These are phyloP conservation scores for Cutaneotrichosporon cutaneum DNA, from an alignment of 1,284 basidiomycete genomes.

Conservation along the genomic window DNA sequence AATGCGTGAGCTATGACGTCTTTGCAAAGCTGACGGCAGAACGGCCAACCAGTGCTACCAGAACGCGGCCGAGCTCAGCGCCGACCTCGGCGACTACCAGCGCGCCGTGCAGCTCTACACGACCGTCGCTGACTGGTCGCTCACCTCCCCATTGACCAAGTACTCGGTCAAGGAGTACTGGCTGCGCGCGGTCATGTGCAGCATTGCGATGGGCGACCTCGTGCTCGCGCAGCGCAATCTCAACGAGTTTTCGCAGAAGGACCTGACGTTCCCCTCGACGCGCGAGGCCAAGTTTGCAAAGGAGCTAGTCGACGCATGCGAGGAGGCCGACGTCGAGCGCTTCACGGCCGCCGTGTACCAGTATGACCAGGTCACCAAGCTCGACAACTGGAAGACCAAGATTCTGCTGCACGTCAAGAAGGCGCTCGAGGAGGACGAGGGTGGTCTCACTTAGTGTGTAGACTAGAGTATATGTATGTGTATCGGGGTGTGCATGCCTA, in stretches of 20 bases:
- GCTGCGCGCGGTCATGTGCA: slow-evolving; percentile 82
- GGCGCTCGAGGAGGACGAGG: slow-evolving; percentile 64
- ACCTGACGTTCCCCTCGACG: slow-evolving; percentile 77
- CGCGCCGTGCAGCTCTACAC: slow-evolving; percentile 85
- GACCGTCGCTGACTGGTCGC: slow-evolving; percentile 81
- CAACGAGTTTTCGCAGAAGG: slow-evolving; percentile 67
- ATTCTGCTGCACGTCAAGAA: slow-evolving; percentile 86
- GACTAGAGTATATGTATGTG: slow-evolving; percentile 11
- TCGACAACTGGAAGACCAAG: slow-evolving; percentile 92
- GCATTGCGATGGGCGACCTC: slow-evolving; percentile 80
- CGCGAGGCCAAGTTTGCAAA: slow-evolving; percentile 85
- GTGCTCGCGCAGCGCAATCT: slow-evolving; percentile 79
- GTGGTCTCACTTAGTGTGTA: slow-evolving; percentile 51
- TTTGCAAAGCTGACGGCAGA: slow-evolving; percentile 53
- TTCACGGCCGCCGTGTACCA: slow-evolving; percentile 71
- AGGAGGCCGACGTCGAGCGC: slow-evolving; percentile 71
- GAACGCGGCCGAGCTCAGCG: slow-evolving; percentile 92
- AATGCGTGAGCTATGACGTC: slow-evolving; percentile 63
- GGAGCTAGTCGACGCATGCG: slow-evolving; percentile 72
- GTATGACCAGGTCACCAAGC: slow-evolving; percentile 81
- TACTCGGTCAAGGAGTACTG: slow-evolving; percentile 99
- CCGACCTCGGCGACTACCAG: slow-evolving; percentile 79
- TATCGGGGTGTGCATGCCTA: slow-evolving; percentile 15
- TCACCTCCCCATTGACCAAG: slow-evolving; percentile 84
- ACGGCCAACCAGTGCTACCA: slow-evolving; percentile 95